Base-by-base conservation (phyloP, 805 yeast species). In the Yamadazyma sp. region DNA sequence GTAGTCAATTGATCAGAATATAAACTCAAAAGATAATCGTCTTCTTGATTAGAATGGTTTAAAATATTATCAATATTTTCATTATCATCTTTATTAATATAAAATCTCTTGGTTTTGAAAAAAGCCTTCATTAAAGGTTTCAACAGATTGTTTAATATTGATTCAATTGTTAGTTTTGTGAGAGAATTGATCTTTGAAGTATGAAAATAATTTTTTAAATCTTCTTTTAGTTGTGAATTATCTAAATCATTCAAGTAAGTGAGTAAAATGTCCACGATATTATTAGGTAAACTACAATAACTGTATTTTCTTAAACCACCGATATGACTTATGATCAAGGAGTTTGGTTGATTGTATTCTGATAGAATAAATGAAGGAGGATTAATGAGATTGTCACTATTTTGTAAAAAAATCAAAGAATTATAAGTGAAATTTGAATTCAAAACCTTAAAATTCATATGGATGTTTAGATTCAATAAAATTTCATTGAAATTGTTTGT, bases 271-370 rank as follows among this genome's bases (percentile, higher is more conserved):
- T 53, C 48, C 5, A 50, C 45, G 9, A 54, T 38, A 2, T 48
- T 38, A 40, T 61, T 65, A n/a, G 70, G 62, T 11, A 67, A 47
- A 15, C 52, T 47, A 36, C 71, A 66, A 43, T 65, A 63, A 7
- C 68, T 45, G 41, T 55, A 60, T 36, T 60, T 64, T 22, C 73
- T 52, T 14, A 67, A 51, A 2, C 72, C 73, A 2, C 73, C 73
- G 7, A 65, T 57, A 32, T 53, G 52, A 8, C 63, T 58, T 8
- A 67, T 52, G 2, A 67, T 44, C 4, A 60, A 41, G 1, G 73
- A 65, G 14, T 40, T 33, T 1, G 50, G 33, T 25, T 50, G 49
- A 31, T 47, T 48, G 13, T 48, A 47, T 26, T 58, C 58, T 5
- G 65, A 48, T 4, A 66, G 25, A 5, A 65, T 49, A 31, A 46